Evolutionary conservation across 1,139 yeast species (phyloP).

Genomic region (Suhomyces maxii): DNA sequence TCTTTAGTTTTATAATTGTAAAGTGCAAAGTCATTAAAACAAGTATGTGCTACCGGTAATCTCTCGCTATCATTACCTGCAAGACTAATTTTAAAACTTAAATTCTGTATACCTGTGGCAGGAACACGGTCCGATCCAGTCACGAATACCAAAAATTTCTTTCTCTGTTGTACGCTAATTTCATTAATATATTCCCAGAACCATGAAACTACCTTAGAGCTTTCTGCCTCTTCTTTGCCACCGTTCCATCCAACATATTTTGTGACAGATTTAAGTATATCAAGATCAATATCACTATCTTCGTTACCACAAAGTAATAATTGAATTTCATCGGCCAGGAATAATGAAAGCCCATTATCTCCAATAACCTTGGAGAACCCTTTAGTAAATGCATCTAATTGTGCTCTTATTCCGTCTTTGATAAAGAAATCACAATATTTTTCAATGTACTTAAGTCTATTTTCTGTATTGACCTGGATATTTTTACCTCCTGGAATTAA

Average conservation of each 20-base stretch:
- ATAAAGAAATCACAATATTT: conserved; percentile 62
- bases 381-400: conserved; percentile 55
- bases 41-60: conserved; percentile 87
- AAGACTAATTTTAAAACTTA: conserved; percentile 64
- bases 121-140: conserved; percentile 93
- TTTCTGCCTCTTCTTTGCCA: conserved; percentile 32
- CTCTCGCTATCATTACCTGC: conserved; percentile 50
- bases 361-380: conserved; percentile 81
- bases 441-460: conserved; percentile 60
- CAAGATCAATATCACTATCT: conserved; percentile 64
- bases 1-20: conserved; percentile 60
- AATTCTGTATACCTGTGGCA: conserved; percentile 81
- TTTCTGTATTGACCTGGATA: conserved; percentile 53
- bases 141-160: conserved; percentile 67
- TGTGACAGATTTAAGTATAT: conserved; percentile 67
- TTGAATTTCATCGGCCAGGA: conserved; percentile 80
- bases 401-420: conserved; percentile 51
- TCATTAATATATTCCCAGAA: conserved; percentile 74
- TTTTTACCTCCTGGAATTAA: conserved; percentile 59
- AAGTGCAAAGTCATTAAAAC: conserved; percentile 84
- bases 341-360: conserved; percentile 75
- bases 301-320: conserved; percentile 76
- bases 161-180: conserved; percentile 51
- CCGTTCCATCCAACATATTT: conserved; percentile 63
- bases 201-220: conserved; percentile 58